Evolutionary conservation across 805 yeast species (phyloP), one percentile per base, ranked within the genome.

Genomic region (Metschnikowia matae): DNA sequence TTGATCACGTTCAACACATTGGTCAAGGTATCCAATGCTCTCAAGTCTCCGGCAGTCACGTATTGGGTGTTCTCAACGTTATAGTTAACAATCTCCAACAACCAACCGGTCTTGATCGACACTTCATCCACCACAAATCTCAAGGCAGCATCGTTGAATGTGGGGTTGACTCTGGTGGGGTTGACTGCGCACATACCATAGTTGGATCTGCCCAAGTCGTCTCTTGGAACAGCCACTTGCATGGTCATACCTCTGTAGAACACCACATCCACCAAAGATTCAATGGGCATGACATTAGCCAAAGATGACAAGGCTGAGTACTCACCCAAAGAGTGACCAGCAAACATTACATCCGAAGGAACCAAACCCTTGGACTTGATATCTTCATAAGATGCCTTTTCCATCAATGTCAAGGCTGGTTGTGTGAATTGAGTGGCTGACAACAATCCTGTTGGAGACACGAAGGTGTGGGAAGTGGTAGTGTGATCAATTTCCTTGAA

Each of bases 231-330:
- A 44, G 99, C 99, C 58, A 94, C 99, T 78, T 94, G 99, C 99
- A 94, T 94, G 45, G 99, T 95, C 98, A 94, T 94, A 81, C 99
- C 99, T 79, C 99, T 86, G 82, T 94, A 95, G 81, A 94, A 94
- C 48, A 92, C 98, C 70, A 92, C 96, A 70, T 92, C 98, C 55
- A 92, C 97, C 60, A 92, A 79, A 5, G 96, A 87, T 76, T 94
- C 99, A 62, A 94, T 90, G 44, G 98, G 96, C 98, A 94, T 92
- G 52, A 95, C 97, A 68, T 94, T 96, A 48, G 97, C 99, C 64
- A 94, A 79, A 26, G 99, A 90, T 15, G 98, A 89, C 65, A 94
- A 81, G 14, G 99, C 98, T 60, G 97, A 94, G 71, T 94, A 94
- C 74, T 94, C 99, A 78, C 99, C 99, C 62, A 94, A 82, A 10